A percentile compares a stretch with the other conserved stretches of the same genome.
phyloP scores from a whole-genome alignment of 148 eudicot species.

The Vaccinium myrtillus region DNA sequence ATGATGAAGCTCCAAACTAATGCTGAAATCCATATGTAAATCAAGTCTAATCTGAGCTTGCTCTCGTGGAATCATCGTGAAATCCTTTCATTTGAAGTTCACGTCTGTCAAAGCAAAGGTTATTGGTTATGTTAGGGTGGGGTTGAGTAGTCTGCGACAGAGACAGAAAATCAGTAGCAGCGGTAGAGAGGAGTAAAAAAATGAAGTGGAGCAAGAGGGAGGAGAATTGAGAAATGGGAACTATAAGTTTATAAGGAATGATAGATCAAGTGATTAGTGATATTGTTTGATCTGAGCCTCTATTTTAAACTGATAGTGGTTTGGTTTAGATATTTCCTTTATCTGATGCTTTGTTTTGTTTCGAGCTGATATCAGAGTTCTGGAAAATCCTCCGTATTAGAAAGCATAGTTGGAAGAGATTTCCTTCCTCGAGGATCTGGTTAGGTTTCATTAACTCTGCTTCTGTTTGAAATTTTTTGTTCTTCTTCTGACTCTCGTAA shows the following conservation, averaged over 20 bases:
- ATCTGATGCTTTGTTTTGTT: slow-evolving; percentile 14
- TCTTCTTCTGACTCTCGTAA: background rate
- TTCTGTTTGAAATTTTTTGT: background rate
- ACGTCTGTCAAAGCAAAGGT: background rate
- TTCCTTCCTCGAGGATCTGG: slow-evolving; percentile 99
- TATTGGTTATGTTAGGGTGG: background rate
- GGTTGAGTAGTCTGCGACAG: background rate
- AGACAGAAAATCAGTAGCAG: background rate
- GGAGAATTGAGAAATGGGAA: background rate
- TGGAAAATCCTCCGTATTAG: slow-evolving; percentile 90
- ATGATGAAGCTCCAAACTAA: background rate
- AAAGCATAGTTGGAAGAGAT: slow-evolving; percentile 94
- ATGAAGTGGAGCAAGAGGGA: background rate
- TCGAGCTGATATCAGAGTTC: slow-evolving; percentile 63
- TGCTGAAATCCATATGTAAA: background rate
- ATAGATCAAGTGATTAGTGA: slow-evolving; percentile 8
- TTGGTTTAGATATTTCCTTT: background rate
- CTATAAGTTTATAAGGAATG: background rate
- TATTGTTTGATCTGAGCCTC: background rate
- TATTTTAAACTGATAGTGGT: background rate
- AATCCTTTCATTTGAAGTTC: background rate
- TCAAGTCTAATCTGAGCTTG: background rate
- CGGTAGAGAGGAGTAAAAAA: background rate
- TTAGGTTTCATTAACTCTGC: slow-evolving; percentile 25
- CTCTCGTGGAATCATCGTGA: background rate